Base-by-base conservation (phyloP, 257 asterid genomes). In the Ligustrum vulgare region DNA sequence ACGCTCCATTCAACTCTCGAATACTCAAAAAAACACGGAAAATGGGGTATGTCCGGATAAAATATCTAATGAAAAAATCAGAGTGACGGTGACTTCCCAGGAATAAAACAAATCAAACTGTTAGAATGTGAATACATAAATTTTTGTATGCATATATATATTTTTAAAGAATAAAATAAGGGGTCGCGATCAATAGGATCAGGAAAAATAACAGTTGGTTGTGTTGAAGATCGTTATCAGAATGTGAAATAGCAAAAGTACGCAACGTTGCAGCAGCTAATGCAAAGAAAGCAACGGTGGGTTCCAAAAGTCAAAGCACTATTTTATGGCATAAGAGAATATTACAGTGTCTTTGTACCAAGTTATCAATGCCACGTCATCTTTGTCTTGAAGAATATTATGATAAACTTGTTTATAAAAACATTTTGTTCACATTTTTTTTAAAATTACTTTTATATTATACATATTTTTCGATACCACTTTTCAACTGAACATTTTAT, bases 11-110 rank as follows among this genome's bases (percentile, higher is more conserved):
- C 37, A 70, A 56, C 60, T 70, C 25, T 62, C 47, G 58, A 54
- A 60, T 32, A 41, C 77, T 25, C 36, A 69, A 56, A 56, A 28
- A 35, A 56, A 80, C 83, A 78, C 80, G 82, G 85, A 75, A 81
- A 82, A 51, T 81, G 80, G 82, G 87, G 83, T 69, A 82, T 37
- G 67, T 32, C 12, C 31, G 70, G 79, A 74, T 73, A 35, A 69
- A 49, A 37, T n/a, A 76, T 8, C 11, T 39, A 39, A 2, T 39
- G 73, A 39, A 33, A 54, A 60, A 37, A 37, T 37, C 18, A 36
- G 12, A 13, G 70, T 43, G 72, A 82, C 36, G 51, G 49, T 49
- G 88, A 83, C 77, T 39, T 8, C 28, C 69, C 47, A 35, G n/a
- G 69, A 39, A 66, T 64, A 60, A 39, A 62, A 60, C 33, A 76